Evolutionary conservation across 1,139 yeast genomes (phyloP).

Genomic region (Diutina ranongensis): DNA sequence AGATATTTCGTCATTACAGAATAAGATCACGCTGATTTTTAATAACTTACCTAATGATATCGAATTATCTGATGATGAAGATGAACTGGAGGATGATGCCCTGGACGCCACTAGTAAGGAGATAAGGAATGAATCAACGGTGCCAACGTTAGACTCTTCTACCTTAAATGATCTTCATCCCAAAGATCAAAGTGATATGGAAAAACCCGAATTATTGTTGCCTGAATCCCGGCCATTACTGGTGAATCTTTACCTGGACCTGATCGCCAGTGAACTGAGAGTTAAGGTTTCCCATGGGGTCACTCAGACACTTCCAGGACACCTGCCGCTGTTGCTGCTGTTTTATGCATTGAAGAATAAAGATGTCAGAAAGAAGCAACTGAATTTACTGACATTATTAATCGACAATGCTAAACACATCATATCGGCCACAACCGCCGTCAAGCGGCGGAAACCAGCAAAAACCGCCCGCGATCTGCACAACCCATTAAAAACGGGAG

Average conservation of each 20-base stretch:
- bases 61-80: conserved; percentile 30
- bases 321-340: conserved; percentile 3
- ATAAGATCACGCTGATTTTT: conserved; percentile 27
- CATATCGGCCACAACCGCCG: conserved; percentile 17
- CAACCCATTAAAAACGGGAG: conserved; percentile 36
- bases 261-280: conserved; percentile 2
- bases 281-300: conserved; percentile 3
- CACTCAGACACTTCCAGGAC: not conserved
- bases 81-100: not conserved
- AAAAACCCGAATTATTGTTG: not conserved
- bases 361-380: not conserved
- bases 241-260: conserved; percentile 3
- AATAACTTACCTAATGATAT: conserved; percentile 38
- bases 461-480: conserved; percentile 22
- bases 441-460: conserved; percentile 13
- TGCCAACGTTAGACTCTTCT: not conserved
- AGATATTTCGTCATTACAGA: conserved; percentile 8
- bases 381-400: conserved; percentile 1
- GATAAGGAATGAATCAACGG: not conserved
- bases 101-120: not conserved
- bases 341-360: not conserved
- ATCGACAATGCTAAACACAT: conserved; percentile 8
- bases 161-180: not conserved
- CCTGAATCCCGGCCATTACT: not conserved
- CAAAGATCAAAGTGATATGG: not conserved